Base-by-base conservation (phyloP, 352 stramenopile species). In the Phytopythium chamaehyphon region DNA sequence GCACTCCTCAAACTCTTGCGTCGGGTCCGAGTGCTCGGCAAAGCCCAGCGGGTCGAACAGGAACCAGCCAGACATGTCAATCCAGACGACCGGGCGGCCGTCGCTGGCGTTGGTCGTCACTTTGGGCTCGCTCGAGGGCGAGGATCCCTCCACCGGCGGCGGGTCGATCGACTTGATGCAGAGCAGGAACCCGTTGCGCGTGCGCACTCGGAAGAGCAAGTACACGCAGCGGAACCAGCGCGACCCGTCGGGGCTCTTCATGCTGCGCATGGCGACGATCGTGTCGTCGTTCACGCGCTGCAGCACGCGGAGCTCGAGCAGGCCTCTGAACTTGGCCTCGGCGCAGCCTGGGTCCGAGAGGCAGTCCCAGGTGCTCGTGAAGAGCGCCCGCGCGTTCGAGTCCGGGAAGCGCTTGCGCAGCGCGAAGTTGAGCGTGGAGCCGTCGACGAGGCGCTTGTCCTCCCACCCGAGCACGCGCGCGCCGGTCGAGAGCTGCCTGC, bases 261-360 rank as follows among this genome's bases (percentile, higher is more conserved):
- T 71, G 55, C 87, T 77, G 9, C 79, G 73, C 44, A 90, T 40
- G 22, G 76, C 76, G 33, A 90, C 66, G 28, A 90, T 64, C n/a
- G 71, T 85, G 55, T 90, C 79, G 24, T 86, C 79, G 31, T 82
- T 81, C 53, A 90, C 68, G 16, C 70, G 69, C 62, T 90, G 79
- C n/a, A 90, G 52, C 31, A 90, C 72, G 2, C 64, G 51, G 0
- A 84, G 68, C 49, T 64, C 78, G 62, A 87, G 72, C 16, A 90
- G 59, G 1, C 79, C 79, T 9, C 66, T 66, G 51, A 90, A 90
- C 44, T 83, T 88, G 26, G 69, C 23, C 37, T 80, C 62, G 0
- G 70, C 71, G 43, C 79, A 90, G 11, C 59, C 55, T 0, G 76
- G 73, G 47, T 90, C 76, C 21, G 79, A 86, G 24, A 90, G 72